Base-by-base conservation (phyloP, 2,329 filamentous ascomycete species). In the Hawksworthiomyces lignivorus region DNA sequence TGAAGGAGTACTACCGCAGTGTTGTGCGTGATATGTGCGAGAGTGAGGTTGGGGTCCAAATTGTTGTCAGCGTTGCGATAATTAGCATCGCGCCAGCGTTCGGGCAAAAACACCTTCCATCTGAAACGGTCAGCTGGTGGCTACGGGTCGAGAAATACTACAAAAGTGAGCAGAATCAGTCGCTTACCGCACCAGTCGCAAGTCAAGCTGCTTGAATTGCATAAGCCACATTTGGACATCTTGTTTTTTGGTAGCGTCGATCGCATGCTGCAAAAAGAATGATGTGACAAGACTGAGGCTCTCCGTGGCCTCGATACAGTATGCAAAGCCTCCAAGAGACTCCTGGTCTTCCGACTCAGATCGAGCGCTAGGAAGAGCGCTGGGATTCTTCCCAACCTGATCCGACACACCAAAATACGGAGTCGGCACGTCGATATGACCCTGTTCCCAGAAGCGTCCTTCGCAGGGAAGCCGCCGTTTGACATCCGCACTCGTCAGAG, bases 21-120 rank as follows among this genome's bases (percentile, higher is more conserved):
- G 41, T 68, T 67, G 44, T 67, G 64, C 2, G 62, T 66, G 26
- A 65, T 59, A 47, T 68, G 64, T 1, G 64, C 62, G 3, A 67
- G 48, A 0, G 63, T 64, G 11, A 67, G 52, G 37, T 70, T 70
- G 4, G 66, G 65, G 41, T 70, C 67, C 56, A 70, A 63, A 9
- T 54, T 54, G 14, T 54, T 54, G 36, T 65, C 59, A 8, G 50
- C 50, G 33, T 68, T 65, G 2, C 65, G 49, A 7, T 62, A 64
- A 19, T 65, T 62, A 1, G 59, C 58, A 19, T 61, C 59, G 3
- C 56, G 51, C 67, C 67, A 70, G 39, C 60, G 59, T 33, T 61
- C 59, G 0, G 67, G 67, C 0, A 70, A 54, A 36, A 67, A 65
- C 30, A 68, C 56, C 43, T 69, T 68, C 67, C 67, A n/a, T n/a